Conservation (phyloP, 202 grass and related monocot genomes). For the Musa balbisiana region DNA sequence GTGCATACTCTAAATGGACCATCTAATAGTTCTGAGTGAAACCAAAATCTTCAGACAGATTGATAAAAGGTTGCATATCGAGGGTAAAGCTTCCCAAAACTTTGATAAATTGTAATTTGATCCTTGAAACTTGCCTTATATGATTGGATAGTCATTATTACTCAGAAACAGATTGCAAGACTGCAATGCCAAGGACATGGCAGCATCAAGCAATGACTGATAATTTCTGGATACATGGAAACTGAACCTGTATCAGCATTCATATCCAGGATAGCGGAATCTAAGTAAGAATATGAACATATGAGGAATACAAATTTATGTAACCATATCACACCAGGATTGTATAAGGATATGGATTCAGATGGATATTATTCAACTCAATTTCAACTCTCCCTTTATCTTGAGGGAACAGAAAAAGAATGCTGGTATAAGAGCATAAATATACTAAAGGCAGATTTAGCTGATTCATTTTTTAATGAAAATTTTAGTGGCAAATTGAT, state of each 20-base stretch:
- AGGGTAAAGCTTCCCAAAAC: background rate
- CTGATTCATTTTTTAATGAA: no score
- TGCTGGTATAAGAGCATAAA: background rate
- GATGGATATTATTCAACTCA: background rate
- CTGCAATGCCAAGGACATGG: no score
- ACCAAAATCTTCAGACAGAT: background rate
- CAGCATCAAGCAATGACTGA: no score
- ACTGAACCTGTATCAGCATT: no score
- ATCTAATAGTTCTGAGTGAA: no score
- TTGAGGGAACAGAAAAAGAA: background rate
- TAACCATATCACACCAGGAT: background rate
- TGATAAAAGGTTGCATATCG: background rate
- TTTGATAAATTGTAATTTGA: background rate
- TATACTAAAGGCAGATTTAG: background rate
- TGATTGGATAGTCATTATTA: no score
- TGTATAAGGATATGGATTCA: background rate
- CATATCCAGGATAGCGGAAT: no score
- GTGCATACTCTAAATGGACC: background rate
- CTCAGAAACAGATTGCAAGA: no score
- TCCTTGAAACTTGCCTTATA: no score
- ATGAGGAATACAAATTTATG: no score
- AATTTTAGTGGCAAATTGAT: background rate
- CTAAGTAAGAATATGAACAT: no score
- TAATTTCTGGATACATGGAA: no score
- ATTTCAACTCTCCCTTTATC: background rate